These are phyloP conservation scores for Brassica cretica DNA, from an alignment of 345 rosid genomes.

Conservation along the genomic window DNA sequence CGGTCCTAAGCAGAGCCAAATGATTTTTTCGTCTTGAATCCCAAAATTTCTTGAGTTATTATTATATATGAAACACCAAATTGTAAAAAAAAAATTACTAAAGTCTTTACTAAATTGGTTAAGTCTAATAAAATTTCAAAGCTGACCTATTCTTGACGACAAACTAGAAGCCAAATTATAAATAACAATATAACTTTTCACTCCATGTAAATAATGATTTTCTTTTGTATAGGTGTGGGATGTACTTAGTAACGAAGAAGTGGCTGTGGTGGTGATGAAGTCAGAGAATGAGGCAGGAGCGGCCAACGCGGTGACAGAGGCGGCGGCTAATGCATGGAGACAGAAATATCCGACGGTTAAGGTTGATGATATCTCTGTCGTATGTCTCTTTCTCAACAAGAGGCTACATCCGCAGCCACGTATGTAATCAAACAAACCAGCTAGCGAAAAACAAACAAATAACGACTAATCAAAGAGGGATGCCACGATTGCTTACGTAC, in stretches of 20 bases:
- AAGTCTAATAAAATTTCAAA: too few species aligned
- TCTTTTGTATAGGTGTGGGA: conserved; percentile 59
- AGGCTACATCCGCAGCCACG: not conserved
- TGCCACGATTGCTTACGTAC: conserved; percentile 14
- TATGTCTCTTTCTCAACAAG: conserved; percentile 59
- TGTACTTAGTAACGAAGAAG: conserved; percentile 71
- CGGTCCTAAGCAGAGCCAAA: not conserved
- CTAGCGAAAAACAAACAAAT: not conserved
- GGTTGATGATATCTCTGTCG: conserved; percentile 69
- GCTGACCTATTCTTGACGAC: too few species aligned
- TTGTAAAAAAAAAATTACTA: too few species aligned
- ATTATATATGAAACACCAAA: too few species aligned
- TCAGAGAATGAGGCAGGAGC: conserved; percentile 49
- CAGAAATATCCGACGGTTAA: conserved; percentile 58
- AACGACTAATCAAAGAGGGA: not conserved
- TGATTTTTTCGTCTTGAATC: not conserved
- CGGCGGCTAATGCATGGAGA: conserved; percentile 64
- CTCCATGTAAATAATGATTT: not conserved
- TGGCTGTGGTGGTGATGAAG: conserved; percentile 48
- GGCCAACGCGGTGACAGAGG: conserved; percentile 63
- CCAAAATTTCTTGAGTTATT: too few species aligned
- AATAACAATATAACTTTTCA: not conserved
- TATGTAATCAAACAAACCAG: conserved; percentile 11
- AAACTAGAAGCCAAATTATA: not conserved
- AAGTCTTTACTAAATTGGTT: too few species aligned